Conservation (phyloP, 495 filamentous ascomycete genomes). For the Daldinia decipiens region DNA sequence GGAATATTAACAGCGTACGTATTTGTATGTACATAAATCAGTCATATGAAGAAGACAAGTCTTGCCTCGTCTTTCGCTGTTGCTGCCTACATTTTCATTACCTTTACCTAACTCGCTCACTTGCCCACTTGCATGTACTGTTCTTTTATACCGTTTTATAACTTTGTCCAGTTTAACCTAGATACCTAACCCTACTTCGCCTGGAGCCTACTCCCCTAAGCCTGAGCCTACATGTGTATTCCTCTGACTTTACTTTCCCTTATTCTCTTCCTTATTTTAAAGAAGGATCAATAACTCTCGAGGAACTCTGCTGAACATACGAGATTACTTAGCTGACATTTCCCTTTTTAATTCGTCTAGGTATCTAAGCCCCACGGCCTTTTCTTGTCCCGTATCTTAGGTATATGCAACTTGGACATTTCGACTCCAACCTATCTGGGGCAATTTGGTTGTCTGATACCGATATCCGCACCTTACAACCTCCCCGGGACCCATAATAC, state of each 20-base stretch:
- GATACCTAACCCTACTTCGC: constrained; percentile 15
- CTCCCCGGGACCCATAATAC: constrained; percentile 16
- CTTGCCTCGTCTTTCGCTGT: constrained; percentile 2
- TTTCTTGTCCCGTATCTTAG: constrained; percentile 8
- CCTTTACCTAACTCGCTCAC: background rate
- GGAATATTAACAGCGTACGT: constrained; percentile 2
- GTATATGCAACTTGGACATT: constrained; percentile 19
- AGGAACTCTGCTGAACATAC: constrained; percentile 7
- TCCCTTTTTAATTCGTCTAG: constrained; percentile 11
- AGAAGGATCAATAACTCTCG: background rate
- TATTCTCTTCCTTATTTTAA: background rate
- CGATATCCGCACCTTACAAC: constrained; percentile 18
- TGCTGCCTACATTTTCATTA: background rate
- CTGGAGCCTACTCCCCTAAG: background rate
- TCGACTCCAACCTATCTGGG: constrained; percentile 11
- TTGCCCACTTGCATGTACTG: constrained; percentile 3
- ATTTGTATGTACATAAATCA: constrained; percentile 1
- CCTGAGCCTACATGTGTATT: background rate
- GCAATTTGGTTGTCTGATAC: constrained; percentile 20
- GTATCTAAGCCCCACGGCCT: constrained; percentile 11
- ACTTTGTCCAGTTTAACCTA: constrained; percentile 12
- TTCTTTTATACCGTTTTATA: background rate
- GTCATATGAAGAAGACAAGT: background rate
- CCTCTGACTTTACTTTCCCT: constrained; percentile 3
- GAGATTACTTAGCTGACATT: constrained; percentile 20